These are phyloP conservation scores for Periconia macrospinosa DNA, from an alignment of 2,329 filamentous ascomycete genomes.

Conservation along the genomic window DNA sequence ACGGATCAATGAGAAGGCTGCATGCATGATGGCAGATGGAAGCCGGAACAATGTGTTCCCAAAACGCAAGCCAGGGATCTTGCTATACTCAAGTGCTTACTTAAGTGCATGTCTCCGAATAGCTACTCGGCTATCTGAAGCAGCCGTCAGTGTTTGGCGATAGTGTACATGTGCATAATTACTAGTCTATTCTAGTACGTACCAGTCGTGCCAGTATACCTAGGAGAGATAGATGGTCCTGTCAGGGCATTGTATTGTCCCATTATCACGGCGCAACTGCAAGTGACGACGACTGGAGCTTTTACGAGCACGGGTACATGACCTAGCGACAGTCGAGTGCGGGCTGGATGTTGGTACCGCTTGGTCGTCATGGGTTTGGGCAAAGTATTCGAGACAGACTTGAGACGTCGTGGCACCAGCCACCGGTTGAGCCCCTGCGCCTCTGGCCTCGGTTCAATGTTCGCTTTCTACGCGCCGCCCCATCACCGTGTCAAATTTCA, in stretches of 20 bases:
- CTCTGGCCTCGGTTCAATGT: constrained; percentile 9
- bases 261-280: neutral
- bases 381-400: neutral
- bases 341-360: neutral
- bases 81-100: too few species aligned
- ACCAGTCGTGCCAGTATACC: too few species aligned
- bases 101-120: neutral
- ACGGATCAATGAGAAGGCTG: constrained; percentile 18
- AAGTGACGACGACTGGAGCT: too few species aligned
- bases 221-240: too few species aligned
- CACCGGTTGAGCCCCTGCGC: constrained; percentile 7
- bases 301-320: too few species aligned
- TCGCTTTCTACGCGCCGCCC: constrained; percentile 3
- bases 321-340: neutral
- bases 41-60: constrained; percentile 1
- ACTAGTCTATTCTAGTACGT: too few species aligned
- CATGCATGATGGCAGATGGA: constrained; percentile 26
- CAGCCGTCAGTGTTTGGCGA: too few species aligned
- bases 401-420: constrained; percentile 9
- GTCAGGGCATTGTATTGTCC: too few species aligned
- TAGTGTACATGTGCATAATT: too few species aligned
- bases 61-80: neutral
- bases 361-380: neutral
- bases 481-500: too few species aligned
- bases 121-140: neutral